Base-by-base conservation (phyloP, 139 green algal genomes). In the Coelastrella sp. region DNA sequence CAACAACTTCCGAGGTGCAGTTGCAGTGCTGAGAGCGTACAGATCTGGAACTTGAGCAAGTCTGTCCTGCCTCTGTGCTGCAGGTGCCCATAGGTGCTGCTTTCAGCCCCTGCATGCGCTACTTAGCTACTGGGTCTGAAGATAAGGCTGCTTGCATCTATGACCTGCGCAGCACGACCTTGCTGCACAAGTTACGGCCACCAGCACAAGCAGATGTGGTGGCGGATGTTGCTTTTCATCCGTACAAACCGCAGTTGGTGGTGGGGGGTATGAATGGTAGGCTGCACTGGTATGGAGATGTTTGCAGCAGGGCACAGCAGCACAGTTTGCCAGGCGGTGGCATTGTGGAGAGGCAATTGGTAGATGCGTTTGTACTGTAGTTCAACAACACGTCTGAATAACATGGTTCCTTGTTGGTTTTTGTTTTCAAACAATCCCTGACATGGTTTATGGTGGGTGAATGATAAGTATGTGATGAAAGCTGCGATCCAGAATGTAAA, bases 111-210 rank as follows among this genome's bases (percentile, higher is more conserved):
- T 95, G 93, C 91, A 85, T 95, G 83, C 85, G 91, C 49, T 96
- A 92, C 90, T 85, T 96, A 27, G 94, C 93, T 4, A 90, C 78
- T 11, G 94, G 94, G 65, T 94, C 89, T 17, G 94, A 96, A 78
- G 94, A 96, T 88, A 93, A 94, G 90, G 88, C 89, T 58, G 93
- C 87, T 17, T 93, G 93, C 70, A 78, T 95, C 57, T 96, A 95
- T 82, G 94, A 96, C 86, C 24, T 96, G 49, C n/a, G 92, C 15
- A 90, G 49, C 60, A 91, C 90, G 15, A 90, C 60, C 19, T 56
- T 95, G 76, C 87, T 94, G 25, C 82, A 91, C 56, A 49, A 68
- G 27, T 49, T 88, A 66, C 87, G 91, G 57, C 74, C 93, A 27
- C 27, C 90, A 15, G 90, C 85, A 6, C 60, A 49, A 15, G 68